Base-by-base conservation (phyloP, 495 filamentous ascomycete genomes). In the Chaetomium cochliodes region DNA sequence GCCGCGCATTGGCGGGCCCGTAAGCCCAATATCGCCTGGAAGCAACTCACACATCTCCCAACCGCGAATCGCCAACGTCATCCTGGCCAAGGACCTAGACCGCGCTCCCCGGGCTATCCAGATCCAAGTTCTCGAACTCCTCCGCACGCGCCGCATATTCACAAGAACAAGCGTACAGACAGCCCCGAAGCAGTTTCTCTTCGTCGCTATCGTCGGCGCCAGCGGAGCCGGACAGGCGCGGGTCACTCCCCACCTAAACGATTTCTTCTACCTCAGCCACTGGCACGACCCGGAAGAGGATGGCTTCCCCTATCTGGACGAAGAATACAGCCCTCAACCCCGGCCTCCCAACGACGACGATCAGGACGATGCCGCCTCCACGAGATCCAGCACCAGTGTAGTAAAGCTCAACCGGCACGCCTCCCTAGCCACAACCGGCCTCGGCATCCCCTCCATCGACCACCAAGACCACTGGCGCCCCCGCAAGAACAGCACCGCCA, bases 231-330 rank as follows among this genome's bases (percentile, higher is more conserved):
- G 77, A 20, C 73, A 75, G 55, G 80, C 78, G 3, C 76, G 74
- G 37, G 77, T 85, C 20, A 81, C 78, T 20, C 70, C 78, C 50
- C 82, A 84, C 64, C 72, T 96, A 79, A 91, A 90, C 71, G 92
- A 97, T 61, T 85, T 90, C 67, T 86, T 98, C 64, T 90, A 93
- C 70, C 86, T 98, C 20, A 93, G 92, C 0, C 92, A 97, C 75
- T 91, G 86, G 76, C 92, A 98, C 71, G 81, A 88, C 41, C 79
- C 83, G 5, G 83, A 86, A 9, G 87, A 92, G 18, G 86, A 92
- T 72, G 90, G 87, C 0, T 89, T 90, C 61, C 80, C 84, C 1
- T 86, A 93, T 64, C 73, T 90, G 2, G 89, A 94, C 67, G 86
- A 88, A 23, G 67, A 69, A 42, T 7, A 54, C 18, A 33, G 12